Evolutionary conservation across 345 rosid genomes (phyloP).

Genomic region (Citrus sinensis): DVS_A1.0 CM039164.1:27420501-27421000

Average conservation of each 20-base stretch:
- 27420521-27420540: not conserved
- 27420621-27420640: not conserved
- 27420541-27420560: not conserved
- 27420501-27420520: not conserved
- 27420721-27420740: too few relatives aligned
- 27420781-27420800: too few relatives aligned
- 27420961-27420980: not conserved
- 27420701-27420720: not conserved
- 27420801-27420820: too few relatives aligned
- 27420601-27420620: not conserved
- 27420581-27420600: not conserved
- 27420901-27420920: not conserved
- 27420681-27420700: not conserved
- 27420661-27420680: not conserved
- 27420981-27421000: not conserved
- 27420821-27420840: too few relatives aligned
- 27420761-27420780: too few relatives aligned
- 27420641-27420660: not conserved
- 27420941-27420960: too few relatives aligned
- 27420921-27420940: not conserved
- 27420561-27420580: constrained; percentile 2
- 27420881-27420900: not conserved
- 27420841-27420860: not conserved
- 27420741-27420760: too few relatives aligned
- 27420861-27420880: not conserved